Conservation (phyloP, 148 eudicot genomes). For the Rhododendron griersonianum region DNA sequence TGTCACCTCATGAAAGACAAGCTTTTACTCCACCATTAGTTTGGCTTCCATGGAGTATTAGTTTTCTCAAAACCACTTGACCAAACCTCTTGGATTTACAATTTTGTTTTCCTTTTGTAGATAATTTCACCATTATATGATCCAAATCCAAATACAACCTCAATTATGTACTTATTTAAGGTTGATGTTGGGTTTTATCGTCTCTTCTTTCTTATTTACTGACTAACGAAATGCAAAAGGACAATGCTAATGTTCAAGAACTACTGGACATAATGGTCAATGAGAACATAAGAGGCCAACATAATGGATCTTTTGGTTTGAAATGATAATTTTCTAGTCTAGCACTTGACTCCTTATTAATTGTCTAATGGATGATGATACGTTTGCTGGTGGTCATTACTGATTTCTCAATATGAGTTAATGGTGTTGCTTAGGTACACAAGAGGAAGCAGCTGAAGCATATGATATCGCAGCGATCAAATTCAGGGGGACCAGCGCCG, state of each 20-base stretch:
- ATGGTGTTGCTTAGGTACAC: slow-evolving; percentile 45
- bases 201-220: neutral
- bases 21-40: too few species aligned
- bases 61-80: neutral
- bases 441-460: slow-evolving; percentile 90
- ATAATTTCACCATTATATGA: neutral
- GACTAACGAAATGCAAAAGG: neutral
- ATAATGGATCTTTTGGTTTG: neutral
- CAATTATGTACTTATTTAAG: neutral
- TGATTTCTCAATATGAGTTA: neutral
- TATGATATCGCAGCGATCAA: slow-evolving; percentile 88
- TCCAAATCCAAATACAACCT: neutral
- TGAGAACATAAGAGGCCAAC: neutral
- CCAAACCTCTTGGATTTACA: neutral
- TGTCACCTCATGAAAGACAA: neutral
- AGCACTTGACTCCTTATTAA: neutral
- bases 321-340: neutral
- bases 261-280: neutral
- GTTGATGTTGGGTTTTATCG: neutral
- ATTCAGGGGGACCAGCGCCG: slow-evolving; percentile 71
- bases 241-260: neutral
- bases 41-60: neutral
- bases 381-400: neutral
- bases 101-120: neutral
- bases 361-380: neutral